Evolutionary conservation across 2,329 filamentous ascomycete species (phyloP), one percentile per base, ranked within the genome.

Genomic region (Aspergillus pseudotamarii): DNA sequence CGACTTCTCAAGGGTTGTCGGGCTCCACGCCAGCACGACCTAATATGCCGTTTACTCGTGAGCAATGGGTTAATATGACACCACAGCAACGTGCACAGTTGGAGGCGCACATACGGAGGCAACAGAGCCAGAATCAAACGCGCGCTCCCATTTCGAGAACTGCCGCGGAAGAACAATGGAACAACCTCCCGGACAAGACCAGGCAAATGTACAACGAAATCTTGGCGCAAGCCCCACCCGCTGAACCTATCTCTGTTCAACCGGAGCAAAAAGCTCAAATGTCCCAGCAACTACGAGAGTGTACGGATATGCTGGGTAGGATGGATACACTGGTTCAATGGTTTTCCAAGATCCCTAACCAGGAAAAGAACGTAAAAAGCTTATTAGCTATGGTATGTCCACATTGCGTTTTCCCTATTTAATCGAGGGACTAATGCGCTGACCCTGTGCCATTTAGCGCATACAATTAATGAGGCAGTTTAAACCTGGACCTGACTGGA

Each of bases 391-490:
- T 79, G 75, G 78, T 78, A 71, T 62, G 74, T 66, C 41, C 45
- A 48, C 8, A 34, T 23, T 48, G 38, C 32, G 11, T 30, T 56
- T 32, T 12, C 19, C 60, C 14, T 57, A 30, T 14, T 28, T 4
- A 5, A 26, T 21, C 16, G 16, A 36, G n/a, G 23, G 50, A 19
- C 21, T 12, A 48, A 8, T 21, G 23, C 26, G 21, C 60, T 62
- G 36, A 58, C 21, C n/a, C 16, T 30, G 32, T 62, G 48, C 51
- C 32, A 61, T 64, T 32, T 65, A 81, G 76, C 79, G 80, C 41
- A 72, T 80, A 45, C 75, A 80, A 66, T 72, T 83, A 57, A 78
- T 82, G 74, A 76, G 77, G 50, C 82, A 83, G 64, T 82, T 80
- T 68, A 81, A 79, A 61, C 63, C 70, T 28, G 71, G 73, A 4